phyloP scores from a whole-genome alignment of 2,329 filamentous ascomycete genomes.

The Elsinoe arachidis region DNA sequence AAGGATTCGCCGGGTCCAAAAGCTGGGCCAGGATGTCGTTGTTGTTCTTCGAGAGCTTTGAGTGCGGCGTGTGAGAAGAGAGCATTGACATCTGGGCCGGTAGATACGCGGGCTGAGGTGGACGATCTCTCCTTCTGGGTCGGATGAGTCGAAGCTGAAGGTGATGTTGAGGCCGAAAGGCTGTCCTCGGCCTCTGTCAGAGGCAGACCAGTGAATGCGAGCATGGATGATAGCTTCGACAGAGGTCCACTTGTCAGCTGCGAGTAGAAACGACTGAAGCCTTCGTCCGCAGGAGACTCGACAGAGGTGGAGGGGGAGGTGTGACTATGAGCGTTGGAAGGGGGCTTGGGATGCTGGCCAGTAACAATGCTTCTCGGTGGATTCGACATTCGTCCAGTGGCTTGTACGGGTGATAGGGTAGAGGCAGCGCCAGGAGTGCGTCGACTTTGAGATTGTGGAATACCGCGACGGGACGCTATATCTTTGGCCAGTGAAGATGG shows the following conservation, averaged over 20 bases:
- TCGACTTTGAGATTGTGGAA: slow-evolving; percentile 22
- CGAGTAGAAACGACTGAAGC: slow-evolving; percentile 84
- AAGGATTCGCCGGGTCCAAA: slow-evolving; percentile 59
- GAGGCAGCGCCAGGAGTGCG: slow-evolving; percentile 9
- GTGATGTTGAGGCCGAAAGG: slow-evolving; percentile 20
- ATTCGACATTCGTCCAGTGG: slow-evolving; percentile 7
- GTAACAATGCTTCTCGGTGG: slow-evolving; percentile 6
- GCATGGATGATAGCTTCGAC: slow-evolving; percentile 76
- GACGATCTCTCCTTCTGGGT: slow-evolving; percentile 19
- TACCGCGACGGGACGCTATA: slow-evolving; percentile 31
- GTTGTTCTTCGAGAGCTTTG: slow-evolving; percentile 61
- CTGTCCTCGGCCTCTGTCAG: slow-evolving; percentile 36
- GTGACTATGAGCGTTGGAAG: neutral
- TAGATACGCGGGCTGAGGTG: slow-evolving; percentile 24
- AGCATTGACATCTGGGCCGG: slow-evolving; percentile 63
- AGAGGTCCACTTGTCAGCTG: slow-evolving; percentile 76
- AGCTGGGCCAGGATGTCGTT: slow-evolving; percentile 33
- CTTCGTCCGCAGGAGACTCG: slow-evolving; percentile 41
- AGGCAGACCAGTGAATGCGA: slow-evolving; percentile 88
- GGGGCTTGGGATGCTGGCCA: neutral
- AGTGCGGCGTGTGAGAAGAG: slow-evolving; percentile 82
- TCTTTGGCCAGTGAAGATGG: slow-evolving; percentile 30
- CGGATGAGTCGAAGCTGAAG: slow-evolving; percentile 23
- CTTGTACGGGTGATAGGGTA: neutral
- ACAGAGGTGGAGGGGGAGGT: neutral